Conservation (phyloP, 2,329 filamentous ascomycete species). For the Teratosphaeria nubilosa region DNA sequence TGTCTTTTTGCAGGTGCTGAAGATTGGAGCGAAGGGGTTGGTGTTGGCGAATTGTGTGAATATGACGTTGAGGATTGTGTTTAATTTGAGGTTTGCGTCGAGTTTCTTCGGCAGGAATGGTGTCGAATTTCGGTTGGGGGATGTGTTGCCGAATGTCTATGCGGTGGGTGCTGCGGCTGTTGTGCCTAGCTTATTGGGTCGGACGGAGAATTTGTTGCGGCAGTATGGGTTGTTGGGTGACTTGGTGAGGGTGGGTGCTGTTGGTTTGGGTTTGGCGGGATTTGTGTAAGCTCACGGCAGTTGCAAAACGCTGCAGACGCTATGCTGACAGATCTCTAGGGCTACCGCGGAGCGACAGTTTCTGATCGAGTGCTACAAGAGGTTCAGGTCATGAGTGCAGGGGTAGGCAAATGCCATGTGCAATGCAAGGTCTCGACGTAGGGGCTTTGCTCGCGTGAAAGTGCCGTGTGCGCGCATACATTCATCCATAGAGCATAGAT, state of each 20-base stretch:
- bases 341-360: conserved; percentile 2
- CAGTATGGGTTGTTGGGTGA: conserved; percentile 34
- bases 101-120: conserved; percentile 48
- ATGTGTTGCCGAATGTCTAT: conserved; percentile 23
- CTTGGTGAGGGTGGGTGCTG: conserved; percentile 26
- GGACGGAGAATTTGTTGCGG: conserved; percentile 12
- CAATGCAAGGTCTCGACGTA: background rate
- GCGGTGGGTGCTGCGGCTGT: conserved; percentile 29
- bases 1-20: conserved; percentile 58
- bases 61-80: conserved; percentile 74
- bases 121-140: conserved; percentile 8
- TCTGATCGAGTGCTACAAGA: conserved; percentile 2
- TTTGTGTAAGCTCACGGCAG: conserved; percentile 25
- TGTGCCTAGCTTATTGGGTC: conserved; percentile 28
- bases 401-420: background rate
- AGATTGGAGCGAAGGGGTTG: conserved; percentile 66
- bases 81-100: conserved; percentile 65
- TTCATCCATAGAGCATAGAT: background rate
- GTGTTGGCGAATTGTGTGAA: conserved; percentile 84
- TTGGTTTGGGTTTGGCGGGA: conserved; percentile 27
- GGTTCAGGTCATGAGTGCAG: background rate
- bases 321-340: background rate
- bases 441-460: background rate
- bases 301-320: background rate
- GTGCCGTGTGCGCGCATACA: background rate